Base-by-base conservation (phyloP, 306 rosid species). In the Macrotyloma uniflorum region DNA sequence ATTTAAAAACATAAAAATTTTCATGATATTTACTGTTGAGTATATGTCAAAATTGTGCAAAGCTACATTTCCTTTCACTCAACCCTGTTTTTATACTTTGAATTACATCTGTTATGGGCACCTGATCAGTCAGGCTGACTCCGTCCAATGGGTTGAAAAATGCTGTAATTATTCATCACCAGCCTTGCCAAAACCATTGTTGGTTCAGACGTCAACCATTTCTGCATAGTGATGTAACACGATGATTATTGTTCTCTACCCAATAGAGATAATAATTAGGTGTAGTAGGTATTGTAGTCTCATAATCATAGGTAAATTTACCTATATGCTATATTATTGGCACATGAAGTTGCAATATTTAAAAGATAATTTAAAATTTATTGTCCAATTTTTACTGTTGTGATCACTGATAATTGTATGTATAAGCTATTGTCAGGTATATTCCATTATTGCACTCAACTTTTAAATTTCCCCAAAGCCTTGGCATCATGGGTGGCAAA, bases 401-500 rank as follows among this genome's bases (percentile, higher is more conserved):
- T 26, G 2, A 65, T 49, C 58, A 16, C 82, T 79, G 46, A 74
- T 63, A 38, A 58, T 68, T 83, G 64, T 38, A 67, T 28, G 28
- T 83, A 65, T 63, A 50, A 77, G 80, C 63, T 79, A 14, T 61
- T 79, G 57, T 65, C 86, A 93, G 98, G 93, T 95, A 95, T 80
- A 88, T 93, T 83, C 98, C 97, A 15, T 83, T 90, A 43, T 80
- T 95, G 89, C 87, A 84, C 82, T 87, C 91, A 72, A 95, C 96
- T 35, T 93, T 93, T 75, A 89, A 89, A 36, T 95, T 91, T 86
- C 94, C 98, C 33, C 99, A 95, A 72, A 93, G 99, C 83, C 92
- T 95, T 26, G 99, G 99, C 65, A 93, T 95, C 77, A 86, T 95
- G 89, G 99, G 99, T 42, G 98, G 99, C 46, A 95, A 81, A 78